Evolutionary conservation across 1,284 basidiomycete species (phyloP).

Genomic region (Pseudozyma tsukubaensis): DNA sequence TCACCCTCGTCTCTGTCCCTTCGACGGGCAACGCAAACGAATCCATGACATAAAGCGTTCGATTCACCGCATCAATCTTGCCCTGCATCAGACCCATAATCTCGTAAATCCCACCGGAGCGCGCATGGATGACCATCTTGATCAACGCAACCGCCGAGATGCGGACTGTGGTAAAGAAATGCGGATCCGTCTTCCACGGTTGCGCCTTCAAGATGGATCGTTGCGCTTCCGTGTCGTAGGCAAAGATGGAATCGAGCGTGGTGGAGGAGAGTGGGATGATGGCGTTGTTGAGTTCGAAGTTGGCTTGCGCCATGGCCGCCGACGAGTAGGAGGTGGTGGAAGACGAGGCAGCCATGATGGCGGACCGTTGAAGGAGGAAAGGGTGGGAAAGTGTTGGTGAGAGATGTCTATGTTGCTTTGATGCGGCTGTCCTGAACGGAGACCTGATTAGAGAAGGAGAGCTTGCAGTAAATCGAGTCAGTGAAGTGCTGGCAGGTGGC

Average conservation of each 20-base stretch:
- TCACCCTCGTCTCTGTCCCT: conserved; percentile 98
- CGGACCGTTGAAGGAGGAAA: background rate
- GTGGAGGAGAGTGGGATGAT: conserved; percentile 69
- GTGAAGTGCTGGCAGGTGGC: too few species aligned
- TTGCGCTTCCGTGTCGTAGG: conserved; percentile 80
- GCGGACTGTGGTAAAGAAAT: conserved; percentile 92
- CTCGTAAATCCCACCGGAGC: conserved; percentile 95
- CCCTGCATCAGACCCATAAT: conserved; percentile 99
- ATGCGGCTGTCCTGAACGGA: too few species aligned
- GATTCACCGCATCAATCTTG: conserved; percentile 84
- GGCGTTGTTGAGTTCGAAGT: conserved; percentile 86
- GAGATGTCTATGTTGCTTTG: background rate
- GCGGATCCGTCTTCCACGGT: conserved; percentile 89
- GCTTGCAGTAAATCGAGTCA: too few species aligned
- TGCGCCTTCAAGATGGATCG: conserved; percentile 77
- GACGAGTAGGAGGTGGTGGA: conserved; percentile 14
- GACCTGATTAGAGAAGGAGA: too few species aligned
- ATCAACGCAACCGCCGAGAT: conserved; percentile 95
- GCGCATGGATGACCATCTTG: conserved; percentile 99
- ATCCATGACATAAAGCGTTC: conserved; percentile 85
- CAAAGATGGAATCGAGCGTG: conserved; percentile 62
- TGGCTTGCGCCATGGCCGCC: conserved; percentile 76
- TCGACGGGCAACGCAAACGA: conserved; percentile 96
- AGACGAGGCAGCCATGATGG: conserved; percentile 15
- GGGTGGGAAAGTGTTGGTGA: background rate